These are phyloP conservation scores for Xylaria longipes DNA, from an alignment of 495 filamentous ascomycete genomes.

Conservation along the genomic window DNA sequence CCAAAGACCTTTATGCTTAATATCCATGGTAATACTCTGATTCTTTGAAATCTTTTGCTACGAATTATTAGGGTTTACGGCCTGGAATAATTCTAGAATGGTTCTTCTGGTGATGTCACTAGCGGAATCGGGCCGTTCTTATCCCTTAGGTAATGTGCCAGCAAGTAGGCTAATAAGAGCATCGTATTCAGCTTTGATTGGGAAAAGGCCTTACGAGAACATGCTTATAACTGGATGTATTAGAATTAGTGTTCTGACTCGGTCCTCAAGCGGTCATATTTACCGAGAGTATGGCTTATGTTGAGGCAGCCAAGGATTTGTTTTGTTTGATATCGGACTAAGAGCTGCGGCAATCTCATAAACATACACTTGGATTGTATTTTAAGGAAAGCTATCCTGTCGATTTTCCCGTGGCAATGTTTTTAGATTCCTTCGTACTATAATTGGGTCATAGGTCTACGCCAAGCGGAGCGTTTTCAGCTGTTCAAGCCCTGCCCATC, in stretches of 20 bases:
- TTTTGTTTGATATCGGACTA: not conserved
- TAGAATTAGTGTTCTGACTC: not conserved
- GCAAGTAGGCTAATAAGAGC: constrained; percentile 13
- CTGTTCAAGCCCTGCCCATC: constrained; percentile 4
- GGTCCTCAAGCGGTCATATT: not conserved
- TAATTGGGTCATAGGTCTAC: constrained; percentile 7
- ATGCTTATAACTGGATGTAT: not conserved
- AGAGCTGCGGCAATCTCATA: not conserved
- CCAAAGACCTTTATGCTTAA: not conserved
- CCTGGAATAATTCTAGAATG: not conserved
- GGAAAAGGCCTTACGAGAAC: not conserved
- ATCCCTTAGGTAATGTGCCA: not conserved
- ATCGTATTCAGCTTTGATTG: not conserved
- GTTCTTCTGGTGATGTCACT: not conserved
- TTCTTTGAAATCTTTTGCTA: not conserved
- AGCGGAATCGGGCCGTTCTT: constrained; percentile 2
- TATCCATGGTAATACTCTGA: not conserved
- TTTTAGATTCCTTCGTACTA: constrained; percentile 7
- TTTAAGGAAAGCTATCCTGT: not conserved
- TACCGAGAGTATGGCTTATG: not conserved
- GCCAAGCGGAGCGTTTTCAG: constrained; percentile 1
- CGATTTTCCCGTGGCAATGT: not conserved
- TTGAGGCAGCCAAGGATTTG: not conserved
- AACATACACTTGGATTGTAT: not conserved
- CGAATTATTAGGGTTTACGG: not conserved